Conservation (phyloP, 331 rosid species). For the Phaseolus coccineus region DNA sequence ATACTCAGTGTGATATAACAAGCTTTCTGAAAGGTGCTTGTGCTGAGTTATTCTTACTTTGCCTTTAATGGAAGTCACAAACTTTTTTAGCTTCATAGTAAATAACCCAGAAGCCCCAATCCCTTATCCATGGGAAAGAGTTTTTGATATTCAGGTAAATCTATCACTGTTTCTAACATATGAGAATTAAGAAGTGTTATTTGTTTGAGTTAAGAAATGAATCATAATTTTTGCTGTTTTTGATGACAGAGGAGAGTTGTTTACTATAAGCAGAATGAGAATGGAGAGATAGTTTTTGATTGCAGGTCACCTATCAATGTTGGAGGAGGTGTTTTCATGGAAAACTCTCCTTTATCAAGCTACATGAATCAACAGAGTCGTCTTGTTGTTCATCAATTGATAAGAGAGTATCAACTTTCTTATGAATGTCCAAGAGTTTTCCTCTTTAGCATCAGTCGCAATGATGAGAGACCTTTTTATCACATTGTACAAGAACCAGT, state of each 20-base stretch:
- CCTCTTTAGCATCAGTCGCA: not conserved
- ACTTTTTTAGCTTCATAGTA: not conserved
- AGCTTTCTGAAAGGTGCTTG: not conserved
- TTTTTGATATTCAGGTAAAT: not conserved
- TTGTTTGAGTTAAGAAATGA: not conserved
- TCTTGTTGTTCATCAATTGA: not conserved
- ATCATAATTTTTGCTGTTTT: not conserved
- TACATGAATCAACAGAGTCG: not conserved
- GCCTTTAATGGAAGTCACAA: not conserved
- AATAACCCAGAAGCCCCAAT: not conserved
- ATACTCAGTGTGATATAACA: too few relatives aligned
- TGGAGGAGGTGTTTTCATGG: not conserved
- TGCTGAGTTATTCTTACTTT: not conserved
- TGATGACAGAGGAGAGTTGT: not conserved
- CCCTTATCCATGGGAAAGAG: not conserved
- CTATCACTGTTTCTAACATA: not conserved
- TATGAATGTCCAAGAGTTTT: not conserved
- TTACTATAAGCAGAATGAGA: not conserved
- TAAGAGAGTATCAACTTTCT: not conserved
- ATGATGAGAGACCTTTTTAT: not conserved
- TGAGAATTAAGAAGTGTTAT: not conserved
- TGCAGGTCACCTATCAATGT: not conserved
- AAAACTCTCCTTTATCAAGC: not conserved
- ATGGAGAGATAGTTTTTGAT: not conserved
- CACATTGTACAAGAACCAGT: not conserved